A percentile compares a stretch with the other conserved stretches of the same genome.
Conservation (phyloP, 768 basidiomycete genomes). For the Leucogyrophana mollusca region DNA sequence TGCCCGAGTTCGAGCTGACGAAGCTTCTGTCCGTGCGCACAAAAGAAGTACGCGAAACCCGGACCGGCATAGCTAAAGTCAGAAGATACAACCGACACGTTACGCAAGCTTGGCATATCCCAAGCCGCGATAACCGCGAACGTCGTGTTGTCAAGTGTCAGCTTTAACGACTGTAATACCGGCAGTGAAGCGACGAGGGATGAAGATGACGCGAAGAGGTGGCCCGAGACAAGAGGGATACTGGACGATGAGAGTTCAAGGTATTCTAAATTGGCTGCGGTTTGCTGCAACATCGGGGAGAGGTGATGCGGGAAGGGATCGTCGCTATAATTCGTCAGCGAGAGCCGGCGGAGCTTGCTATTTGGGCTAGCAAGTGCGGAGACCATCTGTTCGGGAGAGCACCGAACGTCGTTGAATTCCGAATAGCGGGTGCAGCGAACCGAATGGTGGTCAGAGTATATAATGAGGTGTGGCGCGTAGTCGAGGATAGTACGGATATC, state of each 20-base stretch:
- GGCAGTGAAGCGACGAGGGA: slow-evolving; percentile 50
- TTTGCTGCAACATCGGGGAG: slow-evolving; percentile 50
- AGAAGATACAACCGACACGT: slow-evolving; percentile 66
- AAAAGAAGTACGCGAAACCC: slow-evolving; percentile 67
- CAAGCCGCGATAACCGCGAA: slow-evolving; percentile 66
- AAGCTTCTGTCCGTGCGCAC: slow-evolving; percentile 60
- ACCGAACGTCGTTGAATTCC: slow-evolving; percentile 41
- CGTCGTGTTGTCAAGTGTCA: slow-evolving; percentile 69
- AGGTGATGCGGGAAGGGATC: slow-evolving; percentile 54
- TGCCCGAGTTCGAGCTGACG: slow-evolving; percentile 72
- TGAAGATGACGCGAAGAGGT: slow-evolving; percentile 14
- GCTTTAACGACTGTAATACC: slow-evolving; percentile 63
- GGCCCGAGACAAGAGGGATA: slow-evolving; percentile 38
- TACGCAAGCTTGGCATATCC: slow-evolving; percentile 61
- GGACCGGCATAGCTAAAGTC: slow-evolving; percentile 69
- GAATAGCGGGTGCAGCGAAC: slow-evolving; percentile 55
- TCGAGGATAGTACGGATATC: slow-evolving; percentile 71
- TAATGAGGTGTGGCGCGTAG: slow-evolving; percentile 54
- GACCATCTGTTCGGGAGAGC: slow-evolving; percentile 57
- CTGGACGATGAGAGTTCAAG: slow-evolving; percentile 65
- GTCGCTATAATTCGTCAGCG: slow-evolving; percentile 75
- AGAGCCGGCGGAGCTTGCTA: slow-evolving; percentile 53
- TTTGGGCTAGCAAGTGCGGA: slow-evolving; percentile 55
- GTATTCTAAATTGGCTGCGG: slow-evolving; percentile 58
- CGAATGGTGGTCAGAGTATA: slow-evolving; percentile 64